phyloP scores from a whole-genome alignment of 441 rosid species.

The Gossypium trilobum region DNA sequence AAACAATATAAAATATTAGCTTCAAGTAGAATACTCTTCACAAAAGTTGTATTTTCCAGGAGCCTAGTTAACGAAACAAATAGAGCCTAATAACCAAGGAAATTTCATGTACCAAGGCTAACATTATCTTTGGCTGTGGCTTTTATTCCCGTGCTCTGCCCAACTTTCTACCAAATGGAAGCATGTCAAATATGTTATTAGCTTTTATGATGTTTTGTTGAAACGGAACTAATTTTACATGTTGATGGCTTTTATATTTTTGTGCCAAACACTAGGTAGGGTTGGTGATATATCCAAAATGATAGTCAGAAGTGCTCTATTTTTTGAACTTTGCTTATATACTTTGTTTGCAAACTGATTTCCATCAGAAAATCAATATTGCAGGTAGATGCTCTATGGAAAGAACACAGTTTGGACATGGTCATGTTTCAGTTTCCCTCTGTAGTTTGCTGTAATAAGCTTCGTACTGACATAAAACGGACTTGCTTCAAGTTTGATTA shows the following conservation, averaged over 20 bases:
- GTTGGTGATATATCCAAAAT: not conserved
- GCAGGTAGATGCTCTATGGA: not conserved
- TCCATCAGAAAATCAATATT: not conserved
- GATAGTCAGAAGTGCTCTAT: not conserved
- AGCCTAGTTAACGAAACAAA: not conserved
- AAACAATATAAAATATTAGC: not conserved
- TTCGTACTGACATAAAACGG: not conserved
- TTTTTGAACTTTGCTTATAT: not conserved
- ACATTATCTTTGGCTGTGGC: not conserved
- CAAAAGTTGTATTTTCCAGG: not conserved
- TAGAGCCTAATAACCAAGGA: not conserved
- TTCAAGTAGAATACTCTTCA: not conserved
- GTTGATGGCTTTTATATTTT: not conserved
- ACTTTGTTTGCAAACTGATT: not conserved
- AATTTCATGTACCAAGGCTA: not conserved
- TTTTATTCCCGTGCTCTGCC: not conserved
- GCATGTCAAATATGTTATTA: not conserved
- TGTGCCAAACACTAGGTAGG: not conserved
- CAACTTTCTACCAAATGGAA: not conserved
- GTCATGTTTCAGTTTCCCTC: conserved; percentile 1
- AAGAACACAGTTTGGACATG: not conserved
- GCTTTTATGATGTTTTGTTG: not conserved
- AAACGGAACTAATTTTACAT: not conserved
- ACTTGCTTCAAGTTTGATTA: not conserved
- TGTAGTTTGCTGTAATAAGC: conserved; percentile 7